Percentiles rank a stretch among this genome's conserved stretches.
Conservation (phyloP, 208 protist species). For the Strigomonas culicis region DNA sequence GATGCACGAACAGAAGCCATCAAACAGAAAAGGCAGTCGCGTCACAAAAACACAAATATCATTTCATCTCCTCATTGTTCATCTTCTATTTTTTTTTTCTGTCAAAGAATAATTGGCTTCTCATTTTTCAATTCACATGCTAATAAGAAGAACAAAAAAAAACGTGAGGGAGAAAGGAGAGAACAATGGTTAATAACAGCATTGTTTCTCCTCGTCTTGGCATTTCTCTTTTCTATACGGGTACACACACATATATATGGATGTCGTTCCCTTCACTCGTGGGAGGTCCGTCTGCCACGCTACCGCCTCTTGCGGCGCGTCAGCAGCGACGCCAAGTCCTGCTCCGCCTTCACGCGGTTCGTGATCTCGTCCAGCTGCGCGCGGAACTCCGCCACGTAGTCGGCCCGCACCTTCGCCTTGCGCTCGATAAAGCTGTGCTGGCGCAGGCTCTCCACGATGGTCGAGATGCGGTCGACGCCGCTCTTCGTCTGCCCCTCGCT, state of each 20-base stretch:
- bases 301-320: conserved; percentile 18
- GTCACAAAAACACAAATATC: neutral
- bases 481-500: conserved; percentile 57
- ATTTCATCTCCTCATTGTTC: neutral
- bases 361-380: conserved; percentile 63
- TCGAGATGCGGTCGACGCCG: conserved; percentile 61
- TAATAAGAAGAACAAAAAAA: neutral
- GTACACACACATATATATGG: too few relatives aligned
- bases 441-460: conserved; percentile 70
- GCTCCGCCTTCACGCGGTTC: conserved; percentile 59
- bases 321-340: conserved; percentile 61
- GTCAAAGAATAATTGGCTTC: neutral
- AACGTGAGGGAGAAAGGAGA: neutral
- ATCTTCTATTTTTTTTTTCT: neutral
- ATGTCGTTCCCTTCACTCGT: neutral
- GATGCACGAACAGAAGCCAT: neutral
- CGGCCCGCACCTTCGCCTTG: conserved; percentile 43
- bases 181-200: too few relatives aligned
- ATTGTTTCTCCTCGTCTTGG: too few relatives aligned
- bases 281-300: neutral
- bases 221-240: too few relatives aligned
- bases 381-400: conserved; percentile 52
- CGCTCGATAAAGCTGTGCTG: conserved; percentile 57
- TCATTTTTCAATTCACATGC: neutral
- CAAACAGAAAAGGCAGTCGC: neutral